Percentiles rank a stretch among this genome's conserved stretches.
phyloP scores from a whole-genome alignment of 2,329 filamentous ascomycete species.

The Fusarium sp. region DNA sequence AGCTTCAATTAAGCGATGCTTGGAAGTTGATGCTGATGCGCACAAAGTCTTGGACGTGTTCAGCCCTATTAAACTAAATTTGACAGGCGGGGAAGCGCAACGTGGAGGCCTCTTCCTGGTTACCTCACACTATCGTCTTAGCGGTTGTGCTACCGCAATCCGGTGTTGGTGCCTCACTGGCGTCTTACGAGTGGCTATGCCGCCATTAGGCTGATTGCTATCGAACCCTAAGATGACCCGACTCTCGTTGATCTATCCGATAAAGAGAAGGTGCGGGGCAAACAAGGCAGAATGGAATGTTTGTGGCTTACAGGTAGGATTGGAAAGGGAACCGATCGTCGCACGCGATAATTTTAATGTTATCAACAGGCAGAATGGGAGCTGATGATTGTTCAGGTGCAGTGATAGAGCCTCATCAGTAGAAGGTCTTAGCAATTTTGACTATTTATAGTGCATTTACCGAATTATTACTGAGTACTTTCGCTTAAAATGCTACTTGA shows the following conservation, averaged over 20 bases:
- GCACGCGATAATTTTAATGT: neutral
- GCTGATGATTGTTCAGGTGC: neutral
- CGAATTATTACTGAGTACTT: too few relatives aligned
- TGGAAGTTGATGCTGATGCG: neutral
- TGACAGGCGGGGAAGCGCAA: neutral
- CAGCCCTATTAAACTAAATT: slow-evolving; percentile 1
- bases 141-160: neutral
- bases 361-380: neutral
- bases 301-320: neutral
- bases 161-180: neutral
- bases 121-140: neutral
- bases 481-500: too few relatives aligned
- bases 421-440: too few relatives aligned
- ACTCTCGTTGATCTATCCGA: neutral
- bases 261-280: neutral
- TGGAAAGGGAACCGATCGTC: too few relatives aligned
- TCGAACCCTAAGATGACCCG: neutral
- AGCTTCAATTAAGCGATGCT: neutral
- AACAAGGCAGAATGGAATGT: neutral
- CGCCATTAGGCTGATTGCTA: neutral
- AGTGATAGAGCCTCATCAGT: too few relatives aligned
- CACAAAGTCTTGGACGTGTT: neutral
- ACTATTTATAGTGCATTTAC: too few relatives aligned
- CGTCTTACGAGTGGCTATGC: neutral
- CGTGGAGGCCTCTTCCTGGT: slow-evolving; percentile 9